Conservation (phyloP, 2,329 filamentous ascomycete genomes). For the Fusarium humuli region DNA sequence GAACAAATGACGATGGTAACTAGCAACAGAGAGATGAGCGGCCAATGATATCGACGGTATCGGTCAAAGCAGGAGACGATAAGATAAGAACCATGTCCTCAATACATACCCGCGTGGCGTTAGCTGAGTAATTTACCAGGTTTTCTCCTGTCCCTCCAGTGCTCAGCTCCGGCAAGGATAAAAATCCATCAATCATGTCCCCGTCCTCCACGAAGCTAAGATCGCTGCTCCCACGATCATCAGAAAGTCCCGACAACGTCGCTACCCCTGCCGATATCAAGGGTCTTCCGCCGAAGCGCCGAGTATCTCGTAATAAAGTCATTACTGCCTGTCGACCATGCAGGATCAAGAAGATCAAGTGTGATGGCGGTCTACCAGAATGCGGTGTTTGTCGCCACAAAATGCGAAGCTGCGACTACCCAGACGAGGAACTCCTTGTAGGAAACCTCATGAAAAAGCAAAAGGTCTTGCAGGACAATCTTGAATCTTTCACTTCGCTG, state of each 20-base stretch:
- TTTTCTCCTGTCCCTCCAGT: too few species aligned
- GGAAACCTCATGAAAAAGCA: rapidly evolving
- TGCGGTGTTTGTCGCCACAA: background rate
- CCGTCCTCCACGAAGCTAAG: background rate
- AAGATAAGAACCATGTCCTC: too few species aligned
- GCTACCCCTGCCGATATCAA: background rate
- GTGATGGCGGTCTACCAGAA: background rate
- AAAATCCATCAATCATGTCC: background rate
- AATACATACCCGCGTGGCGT: too few species aligned
- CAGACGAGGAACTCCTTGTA: rapidly evolving
- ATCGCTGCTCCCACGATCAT: background rate
- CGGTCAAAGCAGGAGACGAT: too few species aligned
- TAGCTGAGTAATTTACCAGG: too few species aligned
- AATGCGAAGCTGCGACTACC: background rate
- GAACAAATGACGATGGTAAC: too few species aligned
- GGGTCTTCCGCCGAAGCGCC: background rate
- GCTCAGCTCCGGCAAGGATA: rapidly evolving
- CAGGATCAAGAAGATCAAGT: background rate
- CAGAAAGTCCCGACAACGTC: background rate
- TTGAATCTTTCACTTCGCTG: background rate
- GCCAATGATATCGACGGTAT: too few species aligned
- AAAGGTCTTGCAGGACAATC: background rate
- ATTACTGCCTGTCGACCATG: background rate
- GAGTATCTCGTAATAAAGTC: background rate
- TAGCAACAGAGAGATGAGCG: too few species aligned